These are phyloP conservation scores for Vigna angularis DNA, from an alignment of 306 rosid genomes.

Conservation along the genomic window DNA sequence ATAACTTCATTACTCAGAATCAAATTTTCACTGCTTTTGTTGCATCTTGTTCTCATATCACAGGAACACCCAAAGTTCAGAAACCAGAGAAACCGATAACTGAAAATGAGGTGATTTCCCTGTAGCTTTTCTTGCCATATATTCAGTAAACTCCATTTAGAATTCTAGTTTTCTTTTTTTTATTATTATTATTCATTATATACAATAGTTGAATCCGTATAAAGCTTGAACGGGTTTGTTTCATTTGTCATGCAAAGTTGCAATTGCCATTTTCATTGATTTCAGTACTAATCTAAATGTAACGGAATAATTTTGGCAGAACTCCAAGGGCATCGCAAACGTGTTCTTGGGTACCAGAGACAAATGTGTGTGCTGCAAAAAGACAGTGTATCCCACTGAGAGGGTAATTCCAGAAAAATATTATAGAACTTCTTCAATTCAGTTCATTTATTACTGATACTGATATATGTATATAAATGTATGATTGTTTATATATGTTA, in stretches of 20 bases:
- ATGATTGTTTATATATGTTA: not conserved
- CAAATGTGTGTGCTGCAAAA: slow-evolving; percentile 73
- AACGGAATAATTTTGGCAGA: slow-evolving; percentile 44
- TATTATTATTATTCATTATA: not conserved
- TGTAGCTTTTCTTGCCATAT: slow-evolving; percentile 4
- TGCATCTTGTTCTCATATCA: slow-evolving; percentile 33
- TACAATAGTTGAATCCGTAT: not conserved
- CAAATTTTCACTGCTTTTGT: not conserved
- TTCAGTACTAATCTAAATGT: too few species aligned
- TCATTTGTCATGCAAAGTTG: not conserved
- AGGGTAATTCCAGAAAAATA: slow-evolving; percentile 53
- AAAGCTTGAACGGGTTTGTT: not conserved
- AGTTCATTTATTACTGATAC: not conserved
- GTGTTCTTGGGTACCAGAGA: slow-evolving; percentile 76
- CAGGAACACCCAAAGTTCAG: slow-evolving; percentile 74
- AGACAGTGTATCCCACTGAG: slow-evolving; percentile 82
- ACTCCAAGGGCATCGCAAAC: slow-evolving; percentile 54
- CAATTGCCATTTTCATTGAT: not conserved
- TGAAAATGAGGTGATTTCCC: slow-evolving; percentile 55
- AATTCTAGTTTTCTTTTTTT: not conserved
- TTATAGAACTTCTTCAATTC: too few species aligned
- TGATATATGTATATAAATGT: not conserved
- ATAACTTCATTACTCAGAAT: not conserved
- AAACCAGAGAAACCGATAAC: slow-evolving; percentile 55
- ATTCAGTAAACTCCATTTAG: not conserved